Base-by-base conservation (phyloP, 2,329 filamentous ascomycete genomes). In the Colletotrichum gigasporum region DNA sequence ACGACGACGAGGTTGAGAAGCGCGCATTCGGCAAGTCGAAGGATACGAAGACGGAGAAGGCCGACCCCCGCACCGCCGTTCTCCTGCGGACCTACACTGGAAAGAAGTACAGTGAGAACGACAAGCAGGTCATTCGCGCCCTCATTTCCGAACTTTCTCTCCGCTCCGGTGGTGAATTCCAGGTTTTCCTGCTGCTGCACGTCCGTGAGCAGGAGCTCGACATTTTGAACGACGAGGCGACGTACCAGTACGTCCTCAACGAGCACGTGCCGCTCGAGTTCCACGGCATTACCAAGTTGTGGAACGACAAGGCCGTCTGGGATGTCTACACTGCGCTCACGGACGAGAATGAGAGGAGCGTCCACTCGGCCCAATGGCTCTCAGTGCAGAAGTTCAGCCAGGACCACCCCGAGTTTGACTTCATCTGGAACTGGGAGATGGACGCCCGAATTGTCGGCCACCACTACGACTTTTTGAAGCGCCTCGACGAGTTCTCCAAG, bases 361-460 rank as follows among this genome's bases (percentile, higher is more conserved):
- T 87, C n/a, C 85, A 88, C 69, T 82, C 83, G 26, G 82, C 85
- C 28, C 90, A 92, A 71, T 92, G 90, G 82, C 83, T 93, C 69
- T 90, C 90, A 5, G 83, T 94, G 2, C 91, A 94, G 73, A 90
- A 90, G 76, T 94, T 94, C 72, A 87, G 87, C 63, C 85, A 91
- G 71, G 90, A 91, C 51, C 90, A 93, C 70, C 91, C 91, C 0
- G 88, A 95, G 70, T 96, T 92, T 68, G 91, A 94, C 69, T 93
- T 87, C 70, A 84, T 93, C 69, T 96, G 92, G 91, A 94, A 95
- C 74, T 94, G 91, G 92, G 93, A 96, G 73, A 91, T 93, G 78
- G 92, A 96, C 72, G 89, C 90, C 30, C 85, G 93, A 48, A 91
- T 91, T 72, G 93, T 89, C 0, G 92, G 92, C 8, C 91, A 96